Conservation (phyloP, 2,329 filamentous ascomycete species). For the Cladosporium halotolerans region DNA sequence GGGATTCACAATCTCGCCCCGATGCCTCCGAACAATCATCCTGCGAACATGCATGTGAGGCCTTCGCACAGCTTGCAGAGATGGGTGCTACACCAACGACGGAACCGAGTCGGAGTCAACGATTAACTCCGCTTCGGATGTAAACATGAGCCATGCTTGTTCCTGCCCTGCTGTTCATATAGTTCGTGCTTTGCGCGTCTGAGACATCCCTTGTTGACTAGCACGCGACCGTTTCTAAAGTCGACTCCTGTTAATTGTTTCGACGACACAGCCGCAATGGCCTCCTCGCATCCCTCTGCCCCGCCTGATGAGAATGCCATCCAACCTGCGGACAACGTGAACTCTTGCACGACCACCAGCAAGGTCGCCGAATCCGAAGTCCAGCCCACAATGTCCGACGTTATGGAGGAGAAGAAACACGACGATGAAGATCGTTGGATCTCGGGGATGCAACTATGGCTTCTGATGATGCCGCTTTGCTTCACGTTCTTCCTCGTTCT, state of each 20-base stretch:
- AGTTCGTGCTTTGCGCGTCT: too few relatives aligned
- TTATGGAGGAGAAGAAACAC: not conserved
- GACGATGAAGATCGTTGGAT: conserved; percentile 23
- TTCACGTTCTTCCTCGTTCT: conserved; percentile 30
- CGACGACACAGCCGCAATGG: not conserved
- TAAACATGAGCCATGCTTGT: not conserved
- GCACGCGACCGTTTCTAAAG: too few relatives aligned
- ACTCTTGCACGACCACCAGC: not conserved
- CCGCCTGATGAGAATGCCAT: not conserved
- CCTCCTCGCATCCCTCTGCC: not conserved
- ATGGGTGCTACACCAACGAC: not conserved
- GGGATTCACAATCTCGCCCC: too few relatives aligned
- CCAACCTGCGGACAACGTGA: not conserved
- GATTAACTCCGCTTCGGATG: not conserved
- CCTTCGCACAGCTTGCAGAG: too few relatives aligned
- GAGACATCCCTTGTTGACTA: too few relatives aligned
- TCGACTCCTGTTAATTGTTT: not conserved
- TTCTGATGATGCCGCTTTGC: conserved; percentile 32
- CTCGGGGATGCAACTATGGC: conserved; percentile 25
- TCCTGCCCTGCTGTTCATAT: too few relatives aligned
- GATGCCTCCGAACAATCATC: too few relatives aligned
- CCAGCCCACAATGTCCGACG: not conserved
- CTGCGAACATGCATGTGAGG: too few relatives aligned
- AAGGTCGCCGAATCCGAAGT: not conserved
- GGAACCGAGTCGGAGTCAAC: not conserved